Base-by-base conservation (phyloP, 73 alveolate species). In the Halteria grandinella region DNA sequence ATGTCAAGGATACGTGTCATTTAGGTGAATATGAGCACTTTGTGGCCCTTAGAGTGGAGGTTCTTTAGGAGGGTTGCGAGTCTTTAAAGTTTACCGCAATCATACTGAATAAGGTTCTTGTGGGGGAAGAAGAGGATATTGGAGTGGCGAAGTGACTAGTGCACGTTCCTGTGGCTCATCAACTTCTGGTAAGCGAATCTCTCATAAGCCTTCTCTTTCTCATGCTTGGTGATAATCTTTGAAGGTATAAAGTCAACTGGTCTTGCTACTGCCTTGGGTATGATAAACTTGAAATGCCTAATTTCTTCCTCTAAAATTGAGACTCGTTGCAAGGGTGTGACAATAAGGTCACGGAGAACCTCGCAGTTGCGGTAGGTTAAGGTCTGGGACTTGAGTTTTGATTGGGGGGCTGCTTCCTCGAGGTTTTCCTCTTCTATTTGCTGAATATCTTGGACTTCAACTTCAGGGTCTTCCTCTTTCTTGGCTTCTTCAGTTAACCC, bases 1-100 rank as follows among this genome's bases (percentile, higher is more conserved):
- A n/a, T n/a, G n/a, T n/a, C n/a, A 39, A 98, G 89, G 98, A 98
- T 97, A 66, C 97, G 92, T 51, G 99, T 95, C 99, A 98, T 97
- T 90, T 98, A 95, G 14, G 98, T 95, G 72, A 90, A 92, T 55
- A 90, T 97, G 55, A 97, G 86, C 41, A 91, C 97, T 83, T 84
- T 97, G 55, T 90, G 91, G 74, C 96, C 95, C 66, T 82, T 75
- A 31, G 81, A 80, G 79, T 95, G 91, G 59, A 89, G 87, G 31
- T 87, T 85, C 86, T 91, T 91, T 52, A 94, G 88, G 25, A 96
- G 74, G 60, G 71, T 83, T 1, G 97, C 94, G 45, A 94, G 85
- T 55, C 86, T 87, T 45, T 95, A 91, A 58, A 98, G 74, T 86
- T 98, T 98, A 29, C 99, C 99, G 55, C 99, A 97, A 79, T 98